Evolutionary conservation across 2,329 filamentous ascomycete species (phyloP).

Genomic region (Aspergillus versicolor): DNA sequence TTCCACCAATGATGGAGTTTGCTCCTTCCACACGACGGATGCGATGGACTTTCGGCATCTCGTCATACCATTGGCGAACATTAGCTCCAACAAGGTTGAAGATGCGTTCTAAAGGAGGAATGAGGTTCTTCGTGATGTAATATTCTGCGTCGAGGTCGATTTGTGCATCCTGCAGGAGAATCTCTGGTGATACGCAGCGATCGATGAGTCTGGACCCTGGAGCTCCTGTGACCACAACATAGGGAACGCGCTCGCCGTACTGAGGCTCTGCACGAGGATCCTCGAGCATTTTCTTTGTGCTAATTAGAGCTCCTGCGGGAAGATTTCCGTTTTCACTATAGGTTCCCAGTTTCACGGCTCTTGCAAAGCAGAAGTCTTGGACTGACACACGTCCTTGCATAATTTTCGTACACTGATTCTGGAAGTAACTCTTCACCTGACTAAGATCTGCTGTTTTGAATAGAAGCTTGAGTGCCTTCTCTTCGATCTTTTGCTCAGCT

Average conservation of each 20-base stretch:
- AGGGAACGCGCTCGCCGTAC: constrained; percentile 91
- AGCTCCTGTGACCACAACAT: constrained; percentile 85
- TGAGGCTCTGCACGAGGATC: constrained; percentile 88
- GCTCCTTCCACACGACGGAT: constrained; percentile 61
- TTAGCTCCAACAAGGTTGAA: constrained; percentile 96
- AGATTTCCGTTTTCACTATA: constrained; percentile 79
- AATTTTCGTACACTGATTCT: constrained; percentile 85
- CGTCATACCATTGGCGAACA: constrained; percentile 87
- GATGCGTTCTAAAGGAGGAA: constrained; percentile 91
- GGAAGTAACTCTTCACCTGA: constrained; percentile 86
- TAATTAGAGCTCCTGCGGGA: constrained; percentile 85
- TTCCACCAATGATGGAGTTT: constrained; percentile 28
- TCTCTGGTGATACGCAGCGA: constrained; percentile 84
- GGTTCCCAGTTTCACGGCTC: constrained; percentile 84
- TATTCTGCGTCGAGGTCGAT: constrained; percentile 89
- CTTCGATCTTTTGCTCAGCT: constrained; percentile 94
- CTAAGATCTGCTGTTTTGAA: constrained; percentile 89
- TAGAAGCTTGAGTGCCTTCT: constrained; percentile 82
- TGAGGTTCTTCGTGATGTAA: constrained; percentile 94
- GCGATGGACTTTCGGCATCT: constrained; percentile 89
- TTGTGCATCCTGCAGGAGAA: constrained; percentile 72
- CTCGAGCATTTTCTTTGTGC: constrained; percentile 78
- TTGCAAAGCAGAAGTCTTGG: constrained; percentile 94
- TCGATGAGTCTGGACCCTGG: constrained; percentile 84
- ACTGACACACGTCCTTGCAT: constrained; percentile 85